Evolutionary conservation across 768 basidiomycete genomes (phyloP), one percentile per base, ranked within the genome.

Genomic region (Hygrophorus pudorinus): DNA sequence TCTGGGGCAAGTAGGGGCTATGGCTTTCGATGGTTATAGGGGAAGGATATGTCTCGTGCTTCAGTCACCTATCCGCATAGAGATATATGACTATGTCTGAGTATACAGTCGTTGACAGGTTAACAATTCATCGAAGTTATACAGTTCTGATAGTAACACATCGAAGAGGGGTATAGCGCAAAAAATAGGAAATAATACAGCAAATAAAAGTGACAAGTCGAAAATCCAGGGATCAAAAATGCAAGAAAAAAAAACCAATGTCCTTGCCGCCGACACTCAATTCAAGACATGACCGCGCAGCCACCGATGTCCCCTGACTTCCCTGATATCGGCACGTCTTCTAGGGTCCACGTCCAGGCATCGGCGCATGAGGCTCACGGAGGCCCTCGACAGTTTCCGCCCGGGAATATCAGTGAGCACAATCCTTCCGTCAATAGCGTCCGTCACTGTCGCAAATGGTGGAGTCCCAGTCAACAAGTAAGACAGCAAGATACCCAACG

Each of bases 391-490:
- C 11, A 76, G 55, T 34, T 56, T 58, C 41, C 53, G 57, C 12
- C 62, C 61, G 18, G 62, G 56, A 12, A 61, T 56, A 44, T 74
- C 70, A 20, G 66, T 60, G 6, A 85, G 66, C 41, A 71, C 60
- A 17, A 87, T 73, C 12, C 64, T 72, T 7, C 85, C 85, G 10
- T 77, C 70, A 20, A 79, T 69, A n/a, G 84, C 81, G 55, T 87
- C 83, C 54, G 79, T 76, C 51, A 85, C 83, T 13, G 85, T 86
- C 38, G 89, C 87, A 60, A 98, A 99, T 2, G 93, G 93, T 13
- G 94, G 85, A 48, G 85, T 71, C 2, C 94, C 94, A 14, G 90
- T 93, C 41, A 99, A 75, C 44, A 99, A 74, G 59, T 91, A 96
- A 37, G 90, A 94, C 53, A 99, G 79, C 44, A 99, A 76, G 28